These are phyloP conservation scores for Cutaneotrichosporon sp. DNA, from an alignment of 1,284 basidiomycete species.

Conservation along the genomic window DNA sequence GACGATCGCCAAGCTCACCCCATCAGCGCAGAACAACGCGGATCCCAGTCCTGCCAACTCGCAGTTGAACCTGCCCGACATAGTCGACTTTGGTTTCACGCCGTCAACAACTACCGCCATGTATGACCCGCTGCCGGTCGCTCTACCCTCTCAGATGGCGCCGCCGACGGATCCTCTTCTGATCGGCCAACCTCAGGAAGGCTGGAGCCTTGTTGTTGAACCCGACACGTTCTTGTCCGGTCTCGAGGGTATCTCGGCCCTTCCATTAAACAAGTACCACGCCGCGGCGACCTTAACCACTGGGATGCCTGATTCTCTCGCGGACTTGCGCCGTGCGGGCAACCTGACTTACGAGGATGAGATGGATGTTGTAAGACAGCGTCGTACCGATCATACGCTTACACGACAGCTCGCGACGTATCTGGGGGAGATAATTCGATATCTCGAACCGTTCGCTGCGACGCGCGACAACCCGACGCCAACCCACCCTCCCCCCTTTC, in stretches of 20 bases:
- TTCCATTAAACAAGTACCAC: conserved; percentile 20
- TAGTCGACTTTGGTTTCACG: not conserved
- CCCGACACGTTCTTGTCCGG: conserved; percentile 22
- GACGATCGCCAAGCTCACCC: not conserved
- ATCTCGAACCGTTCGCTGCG: conserved; percentile 33
- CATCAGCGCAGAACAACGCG: not conserved
- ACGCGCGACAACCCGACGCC: conserved; percentile 25
- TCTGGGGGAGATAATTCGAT: conserved; percentile 33
- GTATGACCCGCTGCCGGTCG: not conserved
- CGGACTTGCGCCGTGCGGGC: conserved; percentile 1
- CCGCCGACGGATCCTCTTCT: conserved; percentile 6
- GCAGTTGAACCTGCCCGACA: conserved; percentile 4
- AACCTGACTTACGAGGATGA: conserved; percentile 11
- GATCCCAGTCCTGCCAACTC: conserved; percentile 5
- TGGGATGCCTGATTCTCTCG: conserved; percentile 7
- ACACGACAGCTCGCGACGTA: conserved; percentile 32
- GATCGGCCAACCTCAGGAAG: not conserved
- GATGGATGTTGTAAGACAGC: conserved; percentile 13
- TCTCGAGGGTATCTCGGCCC: conserved; percentile 22
- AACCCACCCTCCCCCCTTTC: conserved; percentile 35
- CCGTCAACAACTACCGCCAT: not conserved
- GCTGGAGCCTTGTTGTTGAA: conserved; percentile 21
- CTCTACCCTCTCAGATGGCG: conserved; percentile 1
- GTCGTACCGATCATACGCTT: not conserved
- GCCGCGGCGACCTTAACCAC: conserved; percentile 10